Evolutionary conservation across 805 yeast genomes (phyloP), one percentile per base, ranked within the genome.

Genomic region (Ogataea siamensis): DNA sequence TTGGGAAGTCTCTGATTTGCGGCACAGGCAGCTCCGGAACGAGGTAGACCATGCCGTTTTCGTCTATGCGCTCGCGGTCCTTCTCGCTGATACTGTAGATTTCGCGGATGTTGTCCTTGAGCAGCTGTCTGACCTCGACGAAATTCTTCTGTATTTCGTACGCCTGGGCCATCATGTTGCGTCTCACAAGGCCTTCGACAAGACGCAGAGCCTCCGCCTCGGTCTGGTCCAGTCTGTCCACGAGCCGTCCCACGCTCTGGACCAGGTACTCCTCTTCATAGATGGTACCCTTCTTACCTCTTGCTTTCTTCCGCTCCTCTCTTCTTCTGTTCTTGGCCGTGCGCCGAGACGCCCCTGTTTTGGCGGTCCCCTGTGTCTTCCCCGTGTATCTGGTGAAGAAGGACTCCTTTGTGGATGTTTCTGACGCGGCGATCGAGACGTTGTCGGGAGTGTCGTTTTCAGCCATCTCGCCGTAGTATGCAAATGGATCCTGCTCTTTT

Each of bases 271-370:
- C 98, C 60, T 93, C 99, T 62, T 93, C 99, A 55, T 93, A 93
- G 14, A 93, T 84, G 5, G 97, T 91, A 32, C 98, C 98, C 67
- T 93, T 93, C 69, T 94, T 87, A 43, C 99, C 99, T 53, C 95
- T 78, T 2, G 99, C 99, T 43, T 80, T 76, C 67, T 93, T 93
- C 54, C 99, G 78, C 58, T 91, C 99, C 63, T 91, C 97, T 49
- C 99, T 78, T 60, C 96, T 85, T 49, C 81, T 78, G 62, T 93
- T 93, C 66, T 93, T 93, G 5, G 94, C 76, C 0, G 99, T 89
- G 55, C 83, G 76, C 62, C 99, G 76, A 0, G 96, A 82, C 2
- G 93, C 97, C 19, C 98, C 97, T 0, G 99, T 93, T 57, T 85
- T 84, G 4, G 98, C 98, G 3, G 99, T 93, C 16, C 96, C 96